Evolutionary conservation across 495 filamentous ascomycete species (phyloP).

Genomic region (Aspergillus cristatus): DNA sequence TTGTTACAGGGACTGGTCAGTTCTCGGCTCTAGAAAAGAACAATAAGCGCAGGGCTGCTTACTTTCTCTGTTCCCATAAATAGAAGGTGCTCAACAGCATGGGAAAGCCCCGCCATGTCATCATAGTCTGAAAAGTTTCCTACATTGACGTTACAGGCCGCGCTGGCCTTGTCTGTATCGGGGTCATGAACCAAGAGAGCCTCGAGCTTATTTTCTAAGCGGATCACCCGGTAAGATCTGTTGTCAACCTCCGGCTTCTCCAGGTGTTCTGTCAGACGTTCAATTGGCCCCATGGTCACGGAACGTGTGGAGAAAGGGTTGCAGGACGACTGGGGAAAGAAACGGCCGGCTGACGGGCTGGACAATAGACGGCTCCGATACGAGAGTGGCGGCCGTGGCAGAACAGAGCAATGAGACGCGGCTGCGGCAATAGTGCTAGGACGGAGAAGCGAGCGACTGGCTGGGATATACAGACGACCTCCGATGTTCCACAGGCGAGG

Average conservation of each 20-base stretch:
- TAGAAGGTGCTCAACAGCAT: constrained; percentile 84
- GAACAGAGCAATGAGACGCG: constrained; percentile 13
- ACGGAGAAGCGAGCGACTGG: constrained; percentile 9
- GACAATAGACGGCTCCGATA: constrained; percentile 4
- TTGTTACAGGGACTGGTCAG: not conserved
- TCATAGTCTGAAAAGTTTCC: constrained; percentile 88
- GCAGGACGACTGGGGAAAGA: constrained; percentile 13
- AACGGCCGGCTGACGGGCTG: constrained; percentile 1
- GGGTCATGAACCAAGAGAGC: constrained; percentile 89
- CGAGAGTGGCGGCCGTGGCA: constrained; percentile 9
- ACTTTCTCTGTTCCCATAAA: constrained; percentile 99
- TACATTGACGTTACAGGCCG: constrained; percentile 90
- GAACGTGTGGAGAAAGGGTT: constrained; percentile 15
- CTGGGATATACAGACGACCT: constrained; percentile 15
- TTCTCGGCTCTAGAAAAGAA: not conserved
- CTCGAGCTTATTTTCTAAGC: constrained; percentile 83
- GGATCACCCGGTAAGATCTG: constrained; percentile 79
- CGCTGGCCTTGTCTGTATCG: constrained; percentile 93
- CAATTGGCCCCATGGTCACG: constrained; percentile 40
- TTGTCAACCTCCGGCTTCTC: constrained; percentile 87
- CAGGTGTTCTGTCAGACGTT: constrained; percentile 67
- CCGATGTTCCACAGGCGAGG: constrained; percentile 25
- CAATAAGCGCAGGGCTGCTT: constrained; percentile 18
- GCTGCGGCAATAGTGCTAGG: constrained; percentile 10
- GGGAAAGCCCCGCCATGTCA: constrained; percentile 88